A percentile compares a stretch with the other conserved stretches of the same genome.
Conservation (phyloP, 345 rosid genomes). For the Rhodamnia rubescens region DNA sequence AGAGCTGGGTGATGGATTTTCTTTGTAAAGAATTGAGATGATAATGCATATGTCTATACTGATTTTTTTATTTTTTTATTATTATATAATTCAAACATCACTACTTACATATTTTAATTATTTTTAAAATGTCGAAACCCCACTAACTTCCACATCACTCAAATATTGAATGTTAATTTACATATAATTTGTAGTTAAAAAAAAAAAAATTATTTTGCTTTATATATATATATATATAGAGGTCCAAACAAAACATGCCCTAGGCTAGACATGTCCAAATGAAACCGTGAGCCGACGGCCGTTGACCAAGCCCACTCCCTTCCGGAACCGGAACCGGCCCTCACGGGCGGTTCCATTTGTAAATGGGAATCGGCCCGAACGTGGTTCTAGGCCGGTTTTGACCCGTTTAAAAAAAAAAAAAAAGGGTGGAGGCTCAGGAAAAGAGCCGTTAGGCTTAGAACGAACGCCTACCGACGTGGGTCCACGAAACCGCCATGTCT, state of each 20-base stretch:
- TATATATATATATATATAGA: neutral
- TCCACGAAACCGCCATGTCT: too few relatives aligned
- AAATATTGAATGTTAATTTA: neutral
- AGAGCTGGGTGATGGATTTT: neutral
- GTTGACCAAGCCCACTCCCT: too few relatives aligned
- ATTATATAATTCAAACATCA: neutral
- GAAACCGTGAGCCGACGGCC: too few relatives aligned
- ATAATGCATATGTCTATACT: neutral
- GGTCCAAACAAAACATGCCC: neutral
- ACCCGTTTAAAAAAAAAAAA: too few relatives aligned
- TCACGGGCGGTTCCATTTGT: too few relatives aligned
- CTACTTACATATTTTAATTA: neutral
- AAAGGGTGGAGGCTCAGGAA: too few relatives aligned
- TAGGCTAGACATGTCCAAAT: neutral
- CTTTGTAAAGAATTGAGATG: neutral
- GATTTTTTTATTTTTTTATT: neutral
- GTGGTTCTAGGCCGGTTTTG: too few relatives aligned
- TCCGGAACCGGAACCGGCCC: too few relatives aligned
- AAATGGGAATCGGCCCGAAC: too few relatives aligned
- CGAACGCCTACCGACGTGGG: too few relatives aligned
- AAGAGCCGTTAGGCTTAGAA: too few relatives aligned
- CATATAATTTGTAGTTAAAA: neutral
- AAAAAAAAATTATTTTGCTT: neutral
- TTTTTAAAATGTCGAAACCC: neutral
- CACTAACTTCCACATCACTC: rapidly evolving